A percentile compares a stretch with the other conserved stretches of the same genome.
phyloP scores from a whole-genome alignment of 257 asterid species.

The Penstemon eatonii region DNA sequence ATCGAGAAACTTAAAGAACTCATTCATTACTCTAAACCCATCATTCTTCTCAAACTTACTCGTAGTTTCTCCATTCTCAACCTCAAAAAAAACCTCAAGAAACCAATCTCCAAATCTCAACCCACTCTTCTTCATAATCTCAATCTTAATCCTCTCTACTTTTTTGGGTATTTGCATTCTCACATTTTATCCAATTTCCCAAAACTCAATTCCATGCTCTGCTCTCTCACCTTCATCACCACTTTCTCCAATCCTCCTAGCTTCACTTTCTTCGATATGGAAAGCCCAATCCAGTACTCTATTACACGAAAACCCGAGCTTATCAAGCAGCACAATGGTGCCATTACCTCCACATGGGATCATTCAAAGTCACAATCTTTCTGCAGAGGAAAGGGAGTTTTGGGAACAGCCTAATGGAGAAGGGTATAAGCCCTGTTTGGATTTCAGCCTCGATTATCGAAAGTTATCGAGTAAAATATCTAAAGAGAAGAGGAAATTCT shows the following conservation, averaged over 20 bases:
- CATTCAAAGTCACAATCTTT: constrained; percentile 27
- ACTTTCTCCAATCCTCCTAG: constrained; percentile 21
- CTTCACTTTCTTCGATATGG: constrained; percentile 36
- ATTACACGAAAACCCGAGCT: not conserved
- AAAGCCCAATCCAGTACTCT: constrained; percentile 4
- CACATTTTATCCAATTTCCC: constrained; percentile 38
- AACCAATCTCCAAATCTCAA: constrained; percentile 32
- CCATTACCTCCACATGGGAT: constrained; percentile 47
- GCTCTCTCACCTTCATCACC: constrained; percentile 30
- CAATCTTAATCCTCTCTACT: constrained; percentile 36
- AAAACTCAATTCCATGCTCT: constrained; percentile 37
- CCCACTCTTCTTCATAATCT: constrained; percentile 37
- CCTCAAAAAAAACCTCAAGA: constrained; percentile 46
- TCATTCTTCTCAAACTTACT: constrained; percentile 37
- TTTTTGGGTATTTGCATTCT: constrained; percentile 40
- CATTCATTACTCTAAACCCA: constrained; percentile 46
- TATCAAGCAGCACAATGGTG: constrained; percentile 41
- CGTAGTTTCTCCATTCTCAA: constrained; percentile 33
- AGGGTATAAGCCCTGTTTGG: constrained; percentile 59
- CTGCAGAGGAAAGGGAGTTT: constrained; percentile 49
- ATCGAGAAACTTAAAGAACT: constrained; percentile 36
- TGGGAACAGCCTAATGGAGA: constrained; percentile 60
- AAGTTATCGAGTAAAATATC: constrained; percentile 35
- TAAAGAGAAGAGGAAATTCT: not conserved
- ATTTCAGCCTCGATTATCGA: constrained; percentile 50